These are phyloP conservation scores for Wallacemonas sp. DNA, from an alignment of 208 protist species.

Conservation along the genomic window DNA sequence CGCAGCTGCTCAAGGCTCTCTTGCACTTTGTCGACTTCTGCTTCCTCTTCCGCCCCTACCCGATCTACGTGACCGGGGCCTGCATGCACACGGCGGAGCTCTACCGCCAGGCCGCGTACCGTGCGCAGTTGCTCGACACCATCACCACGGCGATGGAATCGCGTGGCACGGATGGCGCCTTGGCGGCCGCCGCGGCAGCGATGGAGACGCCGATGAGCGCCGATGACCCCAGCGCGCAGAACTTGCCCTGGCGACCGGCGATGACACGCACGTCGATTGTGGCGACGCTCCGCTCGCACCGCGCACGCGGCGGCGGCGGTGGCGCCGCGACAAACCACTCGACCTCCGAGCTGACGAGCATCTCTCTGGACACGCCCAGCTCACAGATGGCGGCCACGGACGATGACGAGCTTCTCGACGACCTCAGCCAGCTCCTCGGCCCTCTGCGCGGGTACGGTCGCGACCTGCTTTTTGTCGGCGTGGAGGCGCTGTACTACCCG, in stretches of 20 bases:
- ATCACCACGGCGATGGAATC: neutral
- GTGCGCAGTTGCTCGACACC: neutral
- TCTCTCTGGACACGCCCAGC: neutral
- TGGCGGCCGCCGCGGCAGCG: neutral
- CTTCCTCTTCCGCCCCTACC: conserved; percentile 50
- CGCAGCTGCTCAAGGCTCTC: conserved; percentile 51
- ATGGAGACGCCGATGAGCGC: neutral
- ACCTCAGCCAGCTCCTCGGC: neutral
- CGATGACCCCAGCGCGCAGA: conserved; percentile 5
- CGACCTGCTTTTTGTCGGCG: conserved; percentile 41
- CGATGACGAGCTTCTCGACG: neutral
- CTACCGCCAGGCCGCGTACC: conserved; percentile 41
- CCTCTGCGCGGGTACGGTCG: conserved; percentile 39
- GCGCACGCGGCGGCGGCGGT: neutral
- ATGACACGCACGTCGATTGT: conserved; percentile 10
- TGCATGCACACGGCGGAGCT: conserved; percentile 44
- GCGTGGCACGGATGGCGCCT: neutral
- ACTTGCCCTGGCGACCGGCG: conserved; percentile 3
- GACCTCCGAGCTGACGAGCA: neutral
- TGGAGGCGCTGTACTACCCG: conserved; percentile 56
- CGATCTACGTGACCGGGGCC: conserved; percentile 35
- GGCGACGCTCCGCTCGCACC: neutral
- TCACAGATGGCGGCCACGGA: neutral
- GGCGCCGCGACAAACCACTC: too few species aligned
- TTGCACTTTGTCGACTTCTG: conserved; percentile 54